phyloP scores from a whole-genome alignment of 2,329 filamentous ascomycete genomes.

The Penicillium sp. region DNA sequence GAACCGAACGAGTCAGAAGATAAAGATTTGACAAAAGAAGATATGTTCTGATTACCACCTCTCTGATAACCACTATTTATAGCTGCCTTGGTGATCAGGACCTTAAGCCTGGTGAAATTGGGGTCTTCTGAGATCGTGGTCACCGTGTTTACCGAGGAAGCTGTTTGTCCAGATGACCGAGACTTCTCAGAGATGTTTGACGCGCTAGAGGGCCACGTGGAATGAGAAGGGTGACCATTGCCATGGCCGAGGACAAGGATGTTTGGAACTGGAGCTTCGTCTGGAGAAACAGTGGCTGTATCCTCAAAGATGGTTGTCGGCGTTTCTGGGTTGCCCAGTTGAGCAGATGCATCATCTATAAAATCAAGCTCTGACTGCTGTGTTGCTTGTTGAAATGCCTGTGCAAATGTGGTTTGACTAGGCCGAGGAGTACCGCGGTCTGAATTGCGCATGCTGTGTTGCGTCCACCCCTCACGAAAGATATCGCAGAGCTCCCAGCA shows the following conservation, averaged over 20 bases:
- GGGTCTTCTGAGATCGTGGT: constrained; percentile 65
- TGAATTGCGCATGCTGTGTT: constrained; percentile 67
- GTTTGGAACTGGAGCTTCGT: constrained; percentile 79
- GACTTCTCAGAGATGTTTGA: constrained; percentile 81
- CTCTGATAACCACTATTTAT: constrained; percentile 81
- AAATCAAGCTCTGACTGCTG: constrained; percentile 44
- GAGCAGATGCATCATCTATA: constrained; percentile 30
- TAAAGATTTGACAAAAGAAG: constrained; percentile 75
- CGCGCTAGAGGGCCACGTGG: constrained; percentile 75
- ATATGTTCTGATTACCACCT: constrained; percentile 61
- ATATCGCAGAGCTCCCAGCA: constrained; percentile 96
- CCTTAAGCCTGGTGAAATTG: constrained; percentile 76
- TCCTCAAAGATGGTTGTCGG: constrained; percentile 96
- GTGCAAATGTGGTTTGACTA: constrained; percentile 75
- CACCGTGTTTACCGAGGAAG: constrained; percentile 51
- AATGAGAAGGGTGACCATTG: constrained; percentile 54
- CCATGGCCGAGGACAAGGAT: constrained; percentile 83
- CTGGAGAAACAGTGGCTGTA: constrained; percentile 80
- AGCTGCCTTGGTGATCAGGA: constrained; percentile 80
- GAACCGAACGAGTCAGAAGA: constrained; percentile 79
- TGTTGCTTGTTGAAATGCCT: constrained; percentile 55
- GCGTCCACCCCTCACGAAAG: constrained; percentile 89
- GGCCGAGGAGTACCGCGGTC: constrained; percentile 85
- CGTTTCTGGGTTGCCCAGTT: constrained; percentile 69
- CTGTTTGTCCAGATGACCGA: constrained; percentile 59